Evolutionary conservation across 169 alveolate genomes (phyloP).

Genomic region (Cystoisospora suis): DNA sequence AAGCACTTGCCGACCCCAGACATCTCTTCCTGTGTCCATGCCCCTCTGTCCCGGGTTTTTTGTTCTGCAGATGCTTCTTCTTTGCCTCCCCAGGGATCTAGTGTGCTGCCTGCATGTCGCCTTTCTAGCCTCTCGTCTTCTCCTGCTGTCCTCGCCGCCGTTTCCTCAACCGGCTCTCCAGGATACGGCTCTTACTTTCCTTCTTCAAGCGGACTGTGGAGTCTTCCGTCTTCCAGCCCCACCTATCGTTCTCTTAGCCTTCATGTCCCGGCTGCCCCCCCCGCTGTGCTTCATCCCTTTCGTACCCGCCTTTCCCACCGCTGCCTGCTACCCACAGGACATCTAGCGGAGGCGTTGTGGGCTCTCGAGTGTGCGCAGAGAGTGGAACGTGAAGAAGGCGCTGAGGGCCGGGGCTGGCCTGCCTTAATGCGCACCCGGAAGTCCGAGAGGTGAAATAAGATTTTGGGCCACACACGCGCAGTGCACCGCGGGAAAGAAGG

Average conservation of each 20-base stretch:
- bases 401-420: slow-evolving; percentile 4
- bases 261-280: too few relatives aligned
- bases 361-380: background rate
- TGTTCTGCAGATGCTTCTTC: too few relatives aligned
- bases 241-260: background rate
- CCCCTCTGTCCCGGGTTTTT: too few relatives aligned
- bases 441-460: too few relatives aligned
- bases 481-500: too few relatives aligned
- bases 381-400: slow-evolving; percentile 6
- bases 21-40: too few relatives aligned
- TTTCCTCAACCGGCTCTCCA: background rate
- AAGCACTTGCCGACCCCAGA: too few relatives aligned
- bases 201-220: background rate
- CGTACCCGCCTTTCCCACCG: too few relatives aligned
- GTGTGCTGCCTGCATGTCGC: background rate
- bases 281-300: too few relatives aligned
- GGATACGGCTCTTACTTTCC: too few relatives aligned
- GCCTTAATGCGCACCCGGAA: background rate
- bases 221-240: background rate
- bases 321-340: background rate
- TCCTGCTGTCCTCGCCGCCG: background rate
- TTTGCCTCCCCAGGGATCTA: too few relatives aligned
- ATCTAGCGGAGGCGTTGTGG: background rate
- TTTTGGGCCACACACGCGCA: too few relatives aligned
- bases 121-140: background rate